A percentile compares a stretch with the other conserved stretches of the same genome.
These are phyloP conservation scores for Medicago ruthenica DNA, from an alignment of 306 rosid species.

Conservation along the genomic window DNA sequence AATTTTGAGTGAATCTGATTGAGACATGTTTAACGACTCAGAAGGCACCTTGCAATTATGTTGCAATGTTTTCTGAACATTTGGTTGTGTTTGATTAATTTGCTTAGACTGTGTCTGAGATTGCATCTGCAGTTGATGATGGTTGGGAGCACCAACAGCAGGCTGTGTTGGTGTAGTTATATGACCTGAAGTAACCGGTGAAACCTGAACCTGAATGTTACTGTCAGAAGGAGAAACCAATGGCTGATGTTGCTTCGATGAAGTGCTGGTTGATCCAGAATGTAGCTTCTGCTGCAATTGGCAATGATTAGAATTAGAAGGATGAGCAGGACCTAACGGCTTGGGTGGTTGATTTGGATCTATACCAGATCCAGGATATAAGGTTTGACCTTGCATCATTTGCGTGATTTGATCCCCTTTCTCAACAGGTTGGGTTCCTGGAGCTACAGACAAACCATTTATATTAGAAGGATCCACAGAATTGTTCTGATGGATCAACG, in stretches of 20 bases:
- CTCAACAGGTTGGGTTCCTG: slow-evolving; percentile 83
- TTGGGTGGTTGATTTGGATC: slow-evolving; percentile 71
- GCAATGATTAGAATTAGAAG: slow-evolving; percentile 72
- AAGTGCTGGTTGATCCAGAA: slow-evolving; percentile 60
- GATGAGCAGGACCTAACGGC: slow-evolving; percentile 61
- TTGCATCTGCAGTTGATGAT: slow-evolving; percentile 59
- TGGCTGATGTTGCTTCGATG: slow-evolving; percentile 70
- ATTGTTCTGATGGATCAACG: slow-evolving; percentile 67
- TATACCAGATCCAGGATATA: slow-evolving; percentile 71
- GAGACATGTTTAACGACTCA: slow-evolving; percentile 64
- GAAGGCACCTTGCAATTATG: slow-evolving; percentile 66
- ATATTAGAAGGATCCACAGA: slow-evolving; percentile 74
- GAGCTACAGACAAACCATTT: slow-evolving; percentile 75
- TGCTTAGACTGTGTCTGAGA: slow-evolving; percentile 67
- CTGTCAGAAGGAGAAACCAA: slow-evolving; percentile 71
- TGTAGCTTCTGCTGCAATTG: slow-evolving; percentile 74
- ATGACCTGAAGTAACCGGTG: slow-evolving; percentile 61
- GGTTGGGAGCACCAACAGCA: slow-evolving; percentile 58
- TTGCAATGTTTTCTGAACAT: slow-evolving; percentile 67
- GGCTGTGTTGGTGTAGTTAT: slow-evolving; percentile 60
- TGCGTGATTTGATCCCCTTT: slow-evolving; percentile 87
- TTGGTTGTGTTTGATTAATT: slow-evolving; percentile 67
- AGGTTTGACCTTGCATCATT: slow-evolving; percentile 78
- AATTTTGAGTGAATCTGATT: slow-evolving; percentile 62
- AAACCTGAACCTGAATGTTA: slow-evolving; percentile 64